Conservation (phyloP, 2,329 filamentous ascomycete species). For the Chaetoscypha palmicola region DNA sequence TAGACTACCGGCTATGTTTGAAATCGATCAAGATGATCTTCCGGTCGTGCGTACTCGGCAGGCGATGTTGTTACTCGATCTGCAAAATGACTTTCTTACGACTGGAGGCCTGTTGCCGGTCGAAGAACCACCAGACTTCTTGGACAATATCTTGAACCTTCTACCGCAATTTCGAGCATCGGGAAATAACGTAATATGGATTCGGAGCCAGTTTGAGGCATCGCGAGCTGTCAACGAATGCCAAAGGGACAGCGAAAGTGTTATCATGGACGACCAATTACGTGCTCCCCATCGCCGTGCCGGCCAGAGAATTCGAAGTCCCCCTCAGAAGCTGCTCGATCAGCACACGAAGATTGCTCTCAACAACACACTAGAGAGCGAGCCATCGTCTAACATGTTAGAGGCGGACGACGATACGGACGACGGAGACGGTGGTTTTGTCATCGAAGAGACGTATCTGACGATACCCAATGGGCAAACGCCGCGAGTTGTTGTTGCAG, state of each 20-base stretch:
- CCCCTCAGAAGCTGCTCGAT: slow-evolving; percentile 13
- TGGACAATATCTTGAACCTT: slow-evolving; percentile 59
- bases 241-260: slow-evolving; percentile 24
- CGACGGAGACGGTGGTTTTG: slow-evolving; percentile 13
- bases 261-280: slow-evolving; percentile 29
- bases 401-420: slow-evolving; percentile 5
- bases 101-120: slow-evolving; percentile 62
- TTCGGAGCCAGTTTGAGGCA: slow-evolving; percentile 67
- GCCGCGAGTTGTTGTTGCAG: slow-evolving; percentile 38
- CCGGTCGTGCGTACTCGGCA: slow-evolving; percentile 52
- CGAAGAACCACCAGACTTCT: slow-evolving; percentile 53
- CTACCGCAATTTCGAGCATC: slow-evolving; percentile 65
- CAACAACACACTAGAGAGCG: slow-evolving; percentile 8
- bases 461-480: slow-evolving; percentile 19
- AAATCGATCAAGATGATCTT: slow-evolving; percentile 48
- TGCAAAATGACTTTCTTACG: slow-evolving; percentile 84
- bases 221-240: slow-evolving; percentile 49
- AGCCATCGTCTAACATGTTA: not conserved
- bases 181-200: slow-evolving; percentile 70
- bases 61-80: slow-evolving; percentile 75
- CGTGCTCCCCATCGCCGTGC: slow-evolving; percentile 2
- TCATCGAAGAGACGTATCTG: slow-evolving; percentile 24
- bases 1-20: slow-evolving; percentile 39
- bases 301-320: slow-evolving; percentile 5
- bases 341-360: slow-evolving; percentile 12